Conservation (phyloP, 208 protist species). For the Naegleria fowleri region DNA sequence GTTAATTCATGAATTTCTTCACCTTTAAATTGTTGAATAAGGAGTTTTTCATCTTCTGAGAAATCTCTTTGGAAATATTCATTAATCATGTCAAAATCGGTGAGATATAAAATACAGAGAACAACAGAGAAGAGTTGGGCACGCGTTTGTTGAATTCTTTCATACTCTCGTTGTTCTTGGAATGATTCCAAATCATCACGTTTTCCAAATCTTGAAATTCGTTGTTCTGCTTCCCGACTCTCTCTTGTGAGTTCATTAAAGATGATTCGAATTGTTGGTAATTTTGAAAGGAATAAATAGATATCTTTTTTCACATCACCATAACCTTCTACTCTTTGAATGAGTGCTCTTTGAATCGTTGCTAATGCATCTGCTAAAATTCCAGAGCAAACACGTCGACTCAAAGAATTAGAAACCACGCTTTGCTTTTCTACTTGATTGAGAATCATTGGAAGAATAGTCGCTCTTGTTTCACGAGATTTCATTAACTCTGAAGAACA, state of each 20-base stretch:
- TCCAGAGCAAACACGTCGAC: neutral
- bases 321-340: neutral
- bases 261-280: neutral
- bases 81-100: neutral
- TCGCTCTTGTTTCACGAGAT: neutral
- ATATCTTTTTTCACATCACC: neutral
- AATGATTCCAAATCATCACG: neutral
- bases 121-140: neutral
- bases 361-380: neutral
- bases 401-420: neutral
- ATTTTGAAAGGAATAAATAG: neutral
- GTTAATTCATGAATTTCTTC: neutral
- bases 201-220: neutral
- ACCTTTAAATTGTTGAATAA: neutral
- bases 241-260: neutral
- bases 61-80: neutral
- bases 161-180: neutral
- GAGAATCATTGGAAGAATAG: neutral
- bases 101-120: neutral
- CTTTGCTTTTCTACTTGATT: neutral
- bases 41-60: neutral
- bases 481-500: neutral
- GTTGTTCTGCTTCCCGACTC: neutral
- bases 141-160: slow-evolving; percentile 4
- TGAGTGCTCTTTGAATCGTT: neutral